Evolutionary conservation across 164 flowering plant genomes (phyloP).

Genomic region (Vitis amurensis): DNA sequence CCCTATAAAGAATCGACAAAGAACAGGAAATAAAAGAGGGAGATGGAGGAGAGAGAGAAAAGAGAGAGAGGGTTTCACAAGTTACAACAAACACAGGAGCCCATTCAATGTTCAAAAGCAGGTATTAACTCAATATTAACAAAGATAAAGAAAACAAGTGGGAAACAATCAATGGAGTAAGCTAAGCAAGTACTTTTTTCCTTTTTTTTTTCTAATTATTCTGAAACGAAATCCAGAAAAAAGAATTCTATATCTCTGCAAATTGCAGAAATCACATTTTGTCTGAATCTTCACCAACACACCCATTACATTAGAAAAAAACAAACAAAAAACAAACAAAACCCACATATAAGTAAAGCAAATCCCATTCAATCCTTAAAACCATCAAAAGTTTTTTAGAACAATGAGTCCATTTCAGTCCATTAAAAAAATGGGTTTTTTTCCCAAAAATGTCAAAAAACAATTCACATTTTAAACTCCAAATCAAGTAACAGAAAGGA

Average conservation of each 20-base stretch:
- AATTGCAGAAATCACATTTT: slow-evolving; percentile 18
- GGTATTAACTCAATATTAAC: background rate
- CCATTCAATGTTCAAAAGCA: background rate
- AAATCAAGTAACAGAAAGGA: background rate
- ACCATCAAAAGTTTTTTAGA: slow-evolving; percentile 16
- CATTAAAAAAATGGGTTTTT: too few relatives aligned
- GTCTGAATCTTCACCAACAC: slow-evolving; percentile 36
- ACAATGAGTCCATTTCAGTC: background rate
- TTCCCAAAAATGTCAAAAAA: background rate
- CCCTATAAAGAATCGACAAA: too few relatives aligned
- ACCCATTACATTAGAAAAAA: slow-evolving; percentile 7
- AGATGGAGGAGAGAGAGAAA: background rate
- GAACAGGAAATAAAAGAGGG: background rate
- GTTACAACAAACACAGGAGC: background rate
- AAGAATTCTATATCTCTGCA: slow-evolving; percentile 4
- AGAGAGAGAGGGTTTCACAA: background rate
- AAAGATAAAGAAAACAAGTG: background rate
- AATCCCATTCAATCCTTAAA: slow-evolving; percentile 6
- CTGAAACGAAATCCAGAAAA: slow-evolving; percentile 15
- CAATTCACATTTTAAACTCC: too few relatives aligned
- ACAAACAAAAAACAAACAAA: slow-evolving; percentile 10
- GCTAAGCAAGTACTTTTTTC: background rate
- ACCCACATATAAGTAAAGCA: background rate
- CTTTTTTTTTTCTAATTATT: background rate
- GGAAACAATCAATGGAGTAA: background rate